These are phyloP conservation scores for Sarcodon sp. DNA, from an alignment of 768 basidiomycete genomes.

Conservation along the genomic window DNA sequence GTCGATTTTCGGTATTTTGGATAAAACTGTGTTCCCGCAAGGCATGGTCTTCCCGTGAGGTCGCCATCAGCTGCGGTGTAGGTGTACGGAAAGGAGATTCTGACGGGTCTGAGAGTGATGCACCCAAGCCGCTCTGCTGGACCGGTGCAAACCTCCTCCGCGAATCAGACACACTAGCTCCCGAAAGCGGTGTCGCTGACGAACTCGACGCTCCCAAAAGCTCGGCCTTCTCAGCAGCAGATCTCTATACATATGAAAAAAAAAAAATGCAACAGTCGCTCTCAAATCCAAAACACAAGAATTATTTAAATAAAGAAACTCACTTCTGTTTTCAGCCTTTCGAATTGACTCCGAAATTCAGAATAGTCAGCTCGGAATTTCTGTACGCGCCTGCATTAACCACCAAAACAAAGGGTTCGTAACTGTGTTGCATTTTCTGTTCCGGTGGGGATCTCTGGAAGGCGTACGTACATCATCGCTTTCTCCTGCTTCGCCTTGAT, in stretches of 20 bases:
- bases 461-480: slow-evolving; percentile 60
- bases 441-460: not conserved
- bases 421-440: not conserved
- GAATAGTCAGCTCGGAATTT: slow-evolving; percentile 83
- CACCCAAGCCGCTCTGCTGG: slow-evolving; percentile 10
- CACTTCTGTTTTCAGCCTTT: slow-evolving; percentile 55
- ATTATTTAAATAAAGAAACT: not conserved
- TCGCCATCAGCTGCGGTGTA: slow-evolving; percentile 35
- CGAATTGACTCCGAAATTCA: slow-evolving; percentile 76
- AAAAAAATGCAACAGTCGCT: not conserved
- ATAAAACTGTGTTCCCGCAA: slow-evolving; percentile 85
- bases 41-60: slow-evolving; percentile 64
- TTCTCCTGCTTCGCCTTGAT: slow-evolving; percentile 96
- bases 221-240: slow-evolving; percentile 47
- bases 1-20: slow-evolving; percentile 62
- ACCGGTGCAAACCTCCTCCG: slow-evolving; percentile 47
- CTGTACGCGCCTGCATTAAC: slow-evolving; percentile 62
- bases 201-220: slow-evolving; percentile 40
- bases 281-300: slow-evolving; percentile 10
- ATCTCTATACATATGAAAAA: slow-evolving; percentile 31
- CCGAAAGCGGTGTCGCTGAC: slow-evolving; percentile 19
- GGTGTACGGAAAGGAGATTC: slow-evolving; percentile 73
- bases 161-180: slow-evolving; percentile 40
- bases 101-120: slow-evolving; percentile 28
- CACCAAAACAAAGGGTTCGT: not conserved